Conservation (phyloP, 2,329 filamentous ascomycete genomes). For the Arthrobotrys sphaeroides region DNA sequence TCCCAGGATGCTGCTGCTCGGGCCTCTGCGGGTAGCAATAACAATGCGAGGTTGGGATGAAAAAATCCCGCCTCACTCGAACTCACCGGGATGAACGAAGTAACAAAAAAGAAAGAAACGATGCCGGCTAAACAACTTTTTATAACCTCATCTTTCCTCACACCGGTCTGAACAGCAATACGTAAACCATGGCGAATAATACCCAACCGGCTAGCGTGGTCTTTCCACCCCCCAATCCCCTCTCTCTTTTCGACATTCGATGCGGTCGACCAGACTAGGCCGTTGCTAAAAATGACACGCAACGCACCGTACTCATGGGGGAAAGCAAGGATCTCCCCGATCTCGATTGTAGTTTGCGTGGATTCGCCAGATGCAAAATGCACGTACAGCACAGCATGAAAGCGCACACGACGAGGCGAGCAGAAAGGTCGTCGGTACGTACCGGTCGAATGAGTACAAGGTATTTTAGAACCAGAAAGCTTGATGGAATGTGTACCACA, state of each 20-base stretch:
- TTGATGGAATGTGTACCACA: neutral
- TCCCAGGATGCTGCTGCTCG: too few relatives aligned
- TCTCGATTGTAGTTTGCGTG: slow-evolving; percentile 1
- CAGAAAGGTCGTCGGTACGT: slow-evolving; percentile 3
- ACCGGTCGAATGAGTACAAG: slow-evolving; percentile 8
- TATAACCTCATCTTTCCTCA: too few relatives aligned
- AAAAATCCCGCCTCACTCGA: neutral
- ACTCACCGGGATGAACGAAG: neutral
- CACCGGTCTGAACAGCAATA: neutral
- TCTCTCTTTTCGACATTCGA: neutral
- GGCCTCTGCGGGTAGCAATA: too few relatives aligned
- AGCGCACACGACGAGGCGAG: slow-evolving; percentile 11
- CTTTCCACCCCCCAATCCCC: neutral
- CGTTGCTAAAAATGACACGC: slow-evolving; percentile 4
- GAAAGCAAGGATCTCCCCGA: slow-evolving; percentile 1
- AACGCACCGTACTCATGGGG: neutral
- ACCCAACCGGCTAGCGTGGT: slow-evolving; percentile 13
- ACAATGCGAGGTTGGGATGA: neutral
- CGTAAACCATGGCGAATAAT: neutral
- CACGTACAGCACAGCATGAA: slow-evolving; percentile 13
- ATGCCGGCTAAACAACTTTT: neutral
- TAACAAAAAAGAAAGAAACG: neutral
- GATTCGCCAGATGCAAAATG: neutral
- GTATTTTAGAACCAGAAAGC: neutral
- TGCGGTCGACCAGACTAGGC: neutral